Evolutionary conservation across 2,329 filamentous ascomycete species (phyloP).

Genomic region (Calcarisporium arbuscula): DNA sequence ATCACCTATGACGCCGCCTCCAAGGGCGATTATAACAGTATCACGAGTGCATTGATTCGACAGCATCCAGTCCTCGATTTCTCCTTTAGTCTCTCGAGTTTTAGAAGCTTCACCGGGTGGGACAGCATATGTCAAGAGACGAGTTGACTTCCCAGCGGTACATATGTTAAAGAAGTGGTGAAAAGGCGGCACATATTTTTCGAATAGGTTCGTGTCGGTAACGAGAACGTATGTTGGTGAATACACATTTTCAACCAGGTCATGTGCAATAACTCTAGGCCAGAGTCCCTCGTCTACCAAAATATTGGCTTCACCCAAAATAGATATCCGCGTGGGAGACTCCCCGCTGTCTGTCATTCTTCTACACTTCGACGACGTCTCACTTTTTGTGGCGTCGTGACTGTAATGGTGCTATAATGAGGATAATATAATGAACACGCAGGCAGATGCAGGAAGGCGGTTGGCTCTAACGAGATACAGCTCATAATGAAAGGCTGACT

Average conservation of each 20-base stretch:
- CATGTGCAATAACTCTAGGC: slow-evolving; percentile 71
- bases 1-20: slow-evolving; percentile 94
- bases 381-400: too few species aligned
- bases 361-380: too few species aligned
- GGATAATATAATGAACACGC: too few species aligned
- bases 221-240: slow-evolving; percentile 95
- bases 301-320: slow-evolving; percentile 85
- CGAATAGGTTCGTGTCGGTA: slow-evolving; percentile 86
- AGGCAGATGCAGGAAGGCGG: too few species aligned
- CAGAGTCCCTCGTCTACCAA: slow-evolving; percentile 88
- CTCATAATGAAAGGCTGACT: too few species aligned
- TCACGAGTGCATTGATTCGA: slow-evolving; percentile 88
- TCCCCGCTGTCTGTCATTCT: too few species aligned
- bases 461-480: too few species aligned
- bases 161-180: slow-evolving; percentile 32
- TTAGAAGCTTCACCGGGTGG: slow-evolving; percentile 92
- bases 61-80: slow-evolving; percentile 97
- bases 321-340: too few species aligned
- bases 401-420: too few species aligned
- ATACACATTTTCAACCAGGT: slow-evolving; percentile 68
- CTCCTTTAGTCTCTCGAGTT: slow-evolving; percentile 84
- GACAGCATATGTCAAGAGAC: slow-evolving; percentile 79
- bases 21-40: slow-evolving; percentile 88
- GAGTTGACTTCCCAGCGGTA: slow-evolving; percentile 33
- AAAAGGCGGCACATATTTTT: slow-evolving; percentile 76